Base-by-base conservation (phyloP, 179 eudicot species). In the Gypsophila paniculata region DNA sequence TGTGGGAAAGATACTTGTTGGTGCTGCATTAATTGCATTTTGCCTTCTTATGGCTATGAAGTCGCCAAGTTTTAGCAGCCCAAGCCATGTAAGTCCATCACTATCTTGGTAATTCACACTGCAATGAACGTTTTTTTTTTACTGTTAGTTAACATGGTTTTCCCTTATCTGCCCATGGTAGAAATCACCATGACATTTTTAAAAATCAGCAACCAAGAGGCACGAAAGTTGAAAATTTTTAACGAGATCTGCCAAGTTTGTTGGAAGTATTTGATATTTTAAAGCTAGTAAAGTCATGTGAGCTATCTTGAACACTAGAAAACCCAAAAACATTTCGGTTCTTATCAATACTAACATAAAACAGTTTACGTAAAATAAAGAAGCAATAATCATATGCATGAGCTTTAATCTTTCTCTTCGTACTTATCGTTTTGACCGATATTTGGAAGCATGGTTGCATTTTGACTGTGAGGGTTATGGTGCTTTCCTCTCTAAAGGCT, bases 1-100 rank as follows among this genome's bases (percentile, higher is more conserved):
- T 49, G 62, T 85, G n/a, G 86, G 94, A 49, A 94, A 87, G 77
- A 74, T 91, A 81, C 64, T 91, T 64, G 75, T 91, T 80, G 90
- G 86, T 58, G 85, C 87, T 75, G 76, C 73, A 59, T 84, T 94
- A 18, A 85, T 90, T 72, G 87, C 86, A 55, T 75, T 94, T 73
- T 88, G 96, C 79, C 82, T 94, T 68, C 69, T 94, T 46, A 85
- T 86, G 85, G 84, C 86, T 67, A 88, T 82, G 71, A 91, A 85
- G 62, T 82, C 92, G 65, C 81, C 96, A 65, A 80, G 19, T 71
- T 89, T 85, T 70, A 86, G 71, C 65, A 75, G 81, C 63, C 86
- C 90, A 39, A 89, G 85, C 82, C 84, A 84, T 71, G 98, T 93
- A 87, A 89, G 68, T 80, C 21, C 69, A 52, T 52, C 57, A 32